Base-by-base conservation (phyloP, 2,329 filamentous ascomycete genomes). In the Monilinia vaccinii-corymbosi region DNA sequence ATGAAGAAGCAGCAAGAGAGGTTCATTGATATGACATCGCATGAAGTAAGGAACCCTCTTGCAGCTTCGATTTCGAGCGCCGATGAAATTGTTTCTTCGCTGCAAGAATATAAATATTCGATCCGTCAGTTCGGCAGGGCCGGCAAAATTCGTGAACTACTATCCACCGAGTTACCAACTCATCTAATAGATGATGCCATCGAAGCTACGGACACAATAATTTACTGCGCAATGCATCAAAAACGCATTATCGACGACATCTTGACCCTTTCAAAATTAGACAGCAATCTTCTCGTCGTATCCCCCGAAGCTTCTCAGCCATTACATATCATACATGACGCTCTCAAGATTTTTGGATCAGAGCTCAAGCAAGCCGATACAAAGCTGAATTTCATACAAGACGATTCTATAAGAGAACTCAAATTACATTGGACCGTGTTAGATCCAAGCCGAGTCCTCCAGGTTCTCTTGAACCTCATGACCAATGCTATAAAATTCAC, bases 401-500 rank as follows among this genome's bases (percentile, higher is more conserved):
- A 87, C 65, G 69, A 79, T 23, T 87, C 85, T 0, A 88, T 85
- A 68, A 75, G 75, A 10, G 73, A 78, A 1, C 74, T 85, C 1
- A 74, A 74, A 0, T 75, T 88, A 38, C 81, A 87, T 36, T 90
- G 84, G 77, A 82, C 91, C 3, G 74, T 79, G 32, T 73, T 91
- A 31, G 89, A 93, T 70, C 85, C 89, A 0, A 87, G 85, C 14
- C 80, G 89, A 25, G 83, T 93, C 51, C 81, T 88, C 53, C 89
- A 93, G 71, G 86, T 93, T 0, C 76, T 92, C 3, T 90, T 93
- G 70, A 93, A 93, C 67, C 78, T 93, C 1, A 81, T 89, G 13
- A 89, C 88, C 7, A 92, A 93, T 67, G 87, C 88, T 0, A 85
- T 93, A 71, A 93, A 93, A 68, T 93, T 93, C 68, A 93, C 89